Base-by-base conservation (phyloP, 768 basidiomycete genomes). In the Mycena alexandri region DNA sequence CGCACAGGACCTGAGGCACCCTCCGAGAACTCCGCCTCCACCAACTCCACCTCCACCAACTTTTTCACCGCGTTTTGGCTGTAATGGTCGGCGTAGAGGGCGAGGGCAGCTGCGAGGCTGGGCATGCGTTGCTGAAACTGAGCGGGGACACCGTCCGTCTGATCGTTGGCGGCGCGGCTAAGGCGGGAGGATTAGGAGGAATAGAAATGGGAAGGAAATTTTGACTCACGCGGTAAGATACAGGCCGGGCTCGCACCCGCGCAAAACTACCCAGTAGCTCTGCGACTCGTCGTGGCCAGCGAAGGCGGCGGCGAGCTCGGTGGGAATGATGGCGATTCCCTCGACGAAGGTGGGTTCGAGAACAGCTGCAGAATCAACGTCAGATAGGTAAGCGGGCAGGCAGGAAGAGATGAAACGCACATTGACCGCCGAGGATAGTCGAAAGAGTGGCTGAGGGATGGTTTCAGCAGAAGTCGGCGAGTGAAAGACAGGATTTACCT, bases 261-360 rank as follows among this genome's bases (percentile, higher is more conserved):
- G 38, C 16, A 53, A 12, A 22, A 61, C 61, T 0, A 61, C 61
- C 61, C 61, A 61, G 17, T 61, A 61, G 33, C 12, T 43, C 41
- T 51, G 42, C 10, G 25, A 38, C 1, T 52, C 51, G 0, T 24
- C 17, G 16, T 42, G 34, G 14, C 2, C n/a, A 10, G 24, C 36
- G 29, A 21, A 34, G 22, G 25, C 10, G 11, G 50, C 38, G 1
- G 25, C 50, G 29, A 61, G 14, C 2, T 42, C 42, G 25, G 5
- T 42, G 5, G 61, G 61, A 12, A 50, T 61, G 17, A 12, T 0
- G 19, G 61, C 13, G 11, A 5, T 38, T 25, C 42, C 51, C 2
- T 24, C 42, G 21, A 46, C 14, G 17, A 54, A 62, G 43, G 61
- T n/a, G n/a, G 61, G 29, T 16, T 34, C 33, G 17, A n/a, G 5